Evolutionary conservation across 805 yeast genomes (phyloP).

Genomic region (Tetrapisispora pingtungensis): DNA sequence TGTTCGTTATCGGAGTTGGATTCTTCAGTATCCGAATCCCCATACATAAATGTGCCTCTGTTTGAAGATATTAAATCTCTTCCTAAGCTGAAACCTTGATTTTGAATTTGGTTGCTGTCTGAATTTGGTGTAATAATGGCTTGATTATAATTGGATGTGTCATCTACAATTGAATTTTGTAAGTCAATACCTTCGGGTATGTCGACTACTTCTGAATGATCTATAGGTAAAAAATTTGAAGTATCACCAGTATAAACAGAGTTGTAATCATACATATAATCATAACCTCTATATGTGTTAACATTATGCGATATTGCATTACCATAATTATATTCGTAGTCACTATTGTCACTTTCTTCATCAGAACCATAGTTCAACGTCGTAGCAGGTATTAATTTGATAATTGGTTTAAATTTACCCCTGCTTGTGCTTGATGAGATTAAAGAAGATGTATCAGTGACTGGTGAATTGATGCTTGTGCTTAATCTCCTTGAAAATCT

Average conservation of each 20-base stretch:
- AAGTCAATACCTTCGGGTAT: slow-evolving; percentile 28
- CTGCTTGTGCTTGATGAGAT: slow-evolving; percentile 12
- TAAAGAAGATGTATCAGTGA: slow-evolving; percentile 20
- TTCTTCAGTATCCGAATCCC: slow-evolving; percentile 18
- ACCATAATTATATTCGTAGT: slow-evolving; percentile 31
- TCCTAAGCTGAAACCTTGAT: neutral
- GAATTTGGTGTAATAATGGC: neutral
- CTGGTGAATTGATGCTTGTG: slow-evolving; percentile 17
- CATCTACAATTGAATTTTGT: slow-evolving; percentile 24
- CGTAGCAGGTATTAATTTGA: slow-evolving; percentile 78
- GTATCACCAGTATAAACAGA: slow-evolving; percentile 55
- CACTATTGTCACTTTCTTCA: slow-evolving; percentile 37
- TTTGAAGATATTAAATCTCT: neutral
- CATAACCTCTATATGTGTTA: slow-evolving; percentile 62
- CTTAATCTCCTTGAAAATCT: slow-evolving; percentile 24
- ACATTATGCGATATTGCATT: slow-evolving; percentile 65
- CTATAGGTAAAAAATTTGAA: slow-evolving; percentile 27
- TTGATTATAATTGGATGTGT: neutral
- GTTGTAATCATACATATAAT: slow-evolving; percentile 71
- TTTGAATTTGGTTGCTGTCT: neutral
- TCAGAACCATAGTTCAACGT: slow-evolving; percentile 69
- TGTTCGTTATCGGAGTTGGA: slow-evolving; percentile 20
- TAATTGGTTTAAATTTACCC: slow-evolving; percentile 38
- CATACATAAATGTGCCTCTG: slow-evolving; percentile 7
- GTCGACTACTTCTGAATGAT: slow-evolving; percentile 29